phyloP scores from a whole-genome alignment of 2,329 filamentous ascomycete genomes.

The Orbilia ellipsospora region DNA sequence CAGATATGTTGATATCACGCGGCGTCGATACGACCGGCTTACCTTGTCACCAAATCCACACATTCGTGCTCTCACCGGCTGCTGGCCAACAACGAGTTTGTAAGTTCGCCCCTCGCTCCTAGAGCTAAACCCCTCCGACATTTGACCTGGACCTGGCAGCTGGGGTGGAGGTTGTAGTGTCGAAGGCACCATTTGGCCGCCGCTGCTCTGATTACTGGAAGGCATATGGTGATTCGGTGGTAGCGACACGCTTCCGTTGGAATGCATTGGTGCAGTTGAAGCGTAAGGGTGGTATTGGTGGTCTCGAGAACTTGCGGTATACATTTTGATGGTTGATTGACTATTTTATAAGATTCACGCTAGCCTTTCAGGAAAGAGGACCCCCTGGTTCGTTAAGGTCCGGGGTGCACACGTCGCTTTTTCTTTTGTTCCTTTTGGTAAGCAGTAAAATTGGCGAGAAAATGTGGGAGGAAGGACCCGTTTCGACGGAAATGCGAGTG shows the following conservation, averaged over 20 bases:
- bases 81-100: constrained; percentile 84
- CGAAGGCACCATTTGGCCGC: constrained; percentile 36
- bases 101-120: constrained; percentile 64
- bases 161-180: constrained; percentile 47
- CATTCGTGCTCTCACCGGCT: constrained; percentile 93
- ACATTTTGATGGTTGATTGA: constrained; percentile 51
- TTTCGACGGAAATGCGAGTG: constrained; percentile 49
- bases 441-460: constrained; percentile 52
- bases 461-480: constrained; percentile 50
- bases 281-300: constrained; percentile 54
- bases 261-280: constrained; percentile 51
- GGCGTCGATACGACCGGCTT: constrained; percentile 44
- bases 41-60: constrained; percentile 99
- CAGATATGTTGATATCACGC: constrained; percentile 54
- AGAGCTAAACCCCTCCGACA: constrained; percentile 52
- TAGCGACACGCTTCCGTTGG: constrained; percentile 50
- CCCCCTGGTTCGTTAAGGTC: constrained; percentile 53
- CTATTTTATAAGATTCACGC: constrained; percentile 51
- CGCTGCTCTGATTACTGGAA: constrained; percentile 35
- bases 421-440: constrained; percentile 38
- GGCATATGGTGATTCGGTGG: constrained; percentile 44
- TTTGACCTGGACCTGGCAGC: constrained; percentile 54
- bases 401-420: constrained; percentile 53
- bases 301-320: constrained; percentile 53
- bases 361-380: constrained; percentile 55